phyloP scores from a whole-genome alignment of 306 rosid genomes.

The Dalbergia cultrata region DNA sequence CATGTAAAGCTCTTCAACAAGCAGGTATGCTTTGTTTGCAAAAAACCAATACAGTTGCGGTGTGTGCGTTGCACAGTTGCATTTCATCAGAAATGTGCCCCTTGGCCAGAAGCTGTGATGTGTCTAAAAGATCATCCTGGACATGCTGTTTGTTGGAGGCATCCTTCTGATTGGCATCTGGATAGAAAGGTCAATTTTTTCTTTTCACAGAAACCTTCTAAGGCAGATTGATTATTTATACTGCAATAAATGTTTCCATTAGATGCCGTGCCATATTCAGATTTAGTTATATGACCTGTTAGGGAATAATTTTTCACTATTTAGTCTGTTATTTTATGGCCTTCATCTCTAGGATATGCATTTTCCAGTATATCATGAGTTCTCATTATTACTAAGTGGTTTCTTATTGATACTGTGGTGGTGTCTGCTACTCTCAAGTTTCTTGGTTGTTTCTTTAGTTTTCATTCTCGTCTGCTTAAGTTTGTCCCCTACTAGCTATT shows the following conservation, averaged over 20 bases:
- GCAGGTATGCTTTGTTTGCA: slow-evolving; percentile 87
- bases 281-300: slow-evolving; percentile 18
- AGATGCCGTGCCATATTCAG: slow-evolving; percentile 7
- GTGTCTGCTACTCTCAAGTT: slow-evolving; percentile 16
- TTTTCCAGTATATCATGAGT: neutral
- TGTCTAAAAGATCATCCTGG: slow-evolving; percentile 62
- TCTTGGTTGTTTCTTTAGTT: slow-evolving; percentile 5
- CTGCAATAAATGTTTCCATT: slow-evolving; percentile 1
- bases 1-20: slow-evolving; percentile 33
- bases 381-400: neutral
- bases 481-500: neutral
- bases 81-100: slow-evolving; percentile 79
- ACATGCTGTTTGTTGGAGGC: slow-evolving; percentile 89
- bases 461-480: neutral
- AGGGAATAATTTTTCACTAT: neutral
- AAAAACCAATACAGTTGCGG: slow-evolving; percentile 63
- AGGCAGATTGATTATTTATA: neutral
- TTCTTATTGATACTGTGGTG: slow-evolving; percentile 1
- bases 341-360: neutral
- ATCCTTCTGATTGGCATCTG: slow-evolving; percentile 70
- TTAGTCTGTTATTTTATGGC: neutral
- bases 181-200: slow-evolving; percentile 79
- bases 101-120: slow-evolving; percentile 83
- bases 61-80: slow-evolving; percentile 77
- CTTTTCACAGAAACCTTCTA: slow-evolving; percentile 58